phyloP scores from a whole-genome alignment of 2,329 filamentous ascomycete genomes.

The Fusarium metavorans region DNA sequence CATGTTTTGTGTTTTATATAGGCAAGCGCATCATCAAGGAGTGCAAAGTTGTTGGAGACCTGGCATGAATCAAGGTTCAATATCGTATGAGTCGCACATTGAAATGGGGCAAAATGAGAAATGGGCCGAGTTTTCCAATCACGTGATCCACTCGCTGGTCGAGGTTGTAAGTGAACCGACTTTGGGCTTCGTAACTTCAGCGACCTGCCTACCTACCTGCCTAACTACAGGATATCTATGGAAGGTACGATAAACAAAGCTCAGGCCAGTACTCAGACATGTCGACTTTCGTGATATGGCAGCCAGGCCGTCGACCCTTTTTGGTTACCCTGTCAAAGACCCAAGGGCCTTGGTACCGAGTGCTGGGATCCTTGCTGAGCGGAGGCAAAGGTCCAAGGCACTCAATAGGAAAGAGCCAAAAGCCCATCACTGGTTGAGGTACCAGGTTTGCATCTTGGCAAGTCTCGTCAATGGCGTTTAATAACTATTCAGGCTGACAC shows the following conservation, averaged over 20 bases:
- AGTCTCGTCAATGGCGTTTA: background rate
- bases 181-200: background rate
- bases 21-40: background rate
- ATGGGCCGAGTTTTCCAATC: background rate
- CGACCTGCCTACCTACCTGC: background rate
- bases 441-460: background rate
- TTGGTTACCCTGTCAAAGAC: background rate
- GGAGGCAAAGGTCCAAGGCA: background rate
- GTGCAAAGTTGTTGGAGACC: background rate
- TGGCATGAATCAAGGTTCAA: background rate
- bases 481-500: background rate
- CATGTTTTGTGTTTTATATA: slow-evolving; percentile 28
- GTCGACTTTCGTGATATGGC: background rate
- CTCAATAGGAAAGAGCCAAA: background rate
- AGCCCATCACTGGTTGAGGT: background rate
- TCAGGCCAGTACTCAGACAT: background rate
- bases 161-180: background rate
- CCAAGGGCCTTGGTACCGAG: background rate
- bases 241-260: background rate
- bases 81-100: background rate
- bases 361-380: background rate
- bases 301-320: background rate
- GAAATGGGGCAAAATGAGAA: background rate
- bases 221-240: background rate
- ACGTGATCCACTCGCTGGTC: background rate